Evolutionary conservation across 192 early-diverging fungal species (phyloP).

Genomic region (Coemansia sp.): DNA sequence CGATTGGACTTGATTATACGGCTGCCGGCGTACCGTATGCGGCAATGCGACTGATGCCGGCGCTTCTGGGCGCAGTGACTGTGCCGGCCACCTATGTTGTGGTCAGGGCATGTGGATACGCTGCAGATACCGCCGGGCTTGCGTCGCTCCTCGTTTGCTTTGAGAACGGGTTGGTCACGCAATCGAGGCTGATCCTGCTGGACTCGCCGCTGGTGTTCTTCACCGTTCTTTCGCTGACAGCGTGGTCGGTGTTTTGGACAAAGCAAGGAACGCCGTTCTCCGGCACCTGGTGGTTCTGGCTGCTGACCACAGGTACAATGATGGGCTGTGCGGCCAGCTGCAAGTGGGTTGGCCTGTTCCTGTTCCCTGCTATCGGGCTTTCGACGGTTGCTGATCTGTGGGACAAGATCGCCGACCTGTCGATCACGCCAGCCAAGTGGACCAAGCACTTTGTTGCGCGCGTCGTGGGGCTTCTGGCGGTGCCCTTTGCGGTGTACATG

Average conservation of each 20-base stretch:
- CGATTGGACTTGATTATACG: conserved; percentile 90
- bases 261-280: conserved; percentile 68
- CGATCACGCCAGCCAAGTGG: conserved; percentile 56
- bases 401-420: conserved; percentile 77
- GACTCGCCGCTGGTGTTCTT: conserved; percentile 93
- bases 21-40: conserved; percentile 90
- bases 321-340: conserved; percentile 75
- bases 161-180: conserved; percentile 90
- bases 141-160: conserved; percentile 82
- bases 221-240: conserved; percentile 71
- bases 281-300: conserved; percentile 87
- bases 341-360: conserved; percentile 96
- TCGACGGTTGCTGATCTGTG: conserved; percentile 86
- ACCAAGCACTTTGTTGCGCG: conserved; percentile 77
- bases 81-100: conserved; percentile 83
- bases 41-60: conserved; percentile 81
- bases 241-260: conserved; percentile 90
- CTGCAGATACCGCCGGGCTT: conserved; percentile 65
- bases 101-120: conserved; percentile 76
- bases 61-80: conserved; percentile 76
- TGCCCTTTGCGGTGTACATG: conserved; percentile 82
- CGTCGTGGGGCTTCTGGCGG: conserved; percentile 75
- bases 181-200: conserved; percentile 90
- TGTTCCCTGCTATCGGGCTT: conserved; percentile 81
- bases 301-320: conserved; percentile 78